Conservation (phyloP, 108 stramenopile species). For the Cyclotella cryptica region DNA sequence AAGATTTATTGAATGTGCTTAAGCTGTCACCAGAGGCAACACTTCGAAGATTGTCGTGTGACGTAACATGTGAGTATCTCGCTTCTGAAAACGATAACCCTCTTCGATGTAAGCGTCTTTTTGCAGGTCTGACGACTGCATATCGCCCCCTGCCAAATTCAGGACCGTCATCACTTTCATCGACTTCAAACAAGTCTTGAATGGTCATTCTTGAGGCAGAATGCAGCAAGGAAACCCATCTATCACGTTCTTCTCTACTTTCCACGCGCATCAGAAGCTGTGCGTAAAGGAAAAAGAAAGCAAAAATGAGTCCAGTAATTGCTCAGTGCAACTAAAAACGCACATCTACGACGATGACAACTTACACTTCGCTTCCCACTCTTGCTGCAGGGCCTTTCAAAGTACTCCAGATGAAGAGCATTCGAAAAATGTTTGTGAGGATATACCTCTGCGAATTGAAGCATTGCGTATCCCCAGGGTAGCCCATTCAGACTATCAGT, state of each 20-base stretch:
- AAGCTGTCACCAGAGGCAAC: slow-evolving; percentile 41
- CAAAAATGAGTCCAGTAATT: neutral
- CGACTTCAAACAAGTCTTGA: slow-evolving; percentile 72
- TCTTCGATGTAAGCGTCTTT: slow-evolving; percentile 41
- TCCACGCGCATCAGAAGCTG: slow-evolving; percentile 72
- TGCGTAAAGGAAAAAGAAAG: slow-evolving; percentile 1
- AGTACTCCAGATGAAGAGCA: slow-evolving; percentile 78
- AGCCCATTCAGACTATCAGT: slow-evolving; percentile 45
- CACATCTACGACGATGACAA: slow-evolving; percentile 1
- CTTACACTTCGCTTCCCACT: slow-evolving; percentile 67
- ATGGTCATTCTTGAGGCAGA: slow-evolving; percentile 66
- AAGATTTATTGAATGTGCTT: slow-evolving; percentile 18
- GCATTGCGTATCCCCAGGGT: slow-evolving; percentile 77
- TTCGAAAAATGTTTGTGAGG: slow-evolving; percentile 63
- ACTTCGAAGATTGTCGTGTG: slow-evolving; percentile 39
- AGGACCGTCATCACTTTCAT: slow-evolving; percentile 45
- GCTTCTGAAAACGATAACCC: slow-evolving; percentile 35
- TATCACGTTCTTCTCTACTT: slow-evolving; percentile 63
- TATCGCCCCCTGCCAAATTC: slow-evolving; percentile 76
- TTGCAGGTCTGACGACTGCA: slow-evolving; percentile 70
- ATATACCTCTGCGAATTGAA: slow-evolving; percentile 63
- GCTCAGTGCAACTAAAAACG: neutral
- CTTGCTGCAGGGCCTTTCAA: slow-evolving; percentile 76
- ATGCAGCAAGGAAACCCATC: slow-evolving; percentile 74
- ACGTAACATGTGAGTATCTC: slow-evolving; percentile 35